A percentile compares a stretch with the other conserved stretches of the same genome.
These are phyloP conservation scores for Hymenotorrendiella dingleyae DNA, from an alignment of 2,329 filamentous ascomycete species.

Conservation along the genomic window DNA sequence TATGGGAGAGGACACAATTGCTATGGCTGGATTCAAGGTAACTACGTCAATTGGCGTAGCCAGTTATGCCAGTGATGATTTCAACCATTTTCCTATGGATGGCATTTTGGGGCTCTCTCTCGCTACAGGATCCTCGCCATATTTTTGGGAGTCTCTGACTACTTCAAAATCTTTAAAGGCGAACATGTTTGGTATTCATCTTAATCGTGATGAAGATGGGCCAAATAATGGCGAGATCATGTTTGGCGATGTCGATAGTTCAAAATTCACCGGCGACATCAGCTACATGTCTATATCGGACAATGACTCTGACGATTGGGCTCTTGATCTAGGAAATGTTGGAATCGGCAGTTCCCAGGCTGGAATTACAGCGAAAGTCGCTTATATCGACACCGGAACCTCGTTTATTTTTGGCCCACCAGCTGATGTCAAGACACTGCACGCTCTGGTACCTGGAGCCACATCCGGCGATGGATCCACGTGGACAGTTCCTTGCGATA, in stretches of 20 bases:
- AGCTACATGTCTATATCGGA: constrained; percentile 54
- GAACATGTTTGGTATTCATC: constrained; percentile 65
- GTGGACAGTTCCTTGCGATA: constrained; percentile 70
- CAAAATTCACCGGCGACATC: constrained; percentile 63
- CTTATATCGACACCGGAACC: constrained; percentile 80
- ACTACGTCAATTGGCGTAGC: constrained; percentile 68
- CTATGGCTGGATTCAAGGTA: constrained; percentile 59
- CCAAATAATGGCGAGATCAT: constrained; percentile 68
- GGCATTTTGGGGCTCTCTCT: constrained; percentile 78
- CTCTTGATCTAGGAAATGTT: constrained; percentile 62
- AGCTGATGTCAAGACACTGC: constrained; percentile 59
- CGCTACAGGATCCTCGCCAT: constrained; percentile 48
- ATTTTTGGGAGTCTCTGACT: constrained; percentile 59
- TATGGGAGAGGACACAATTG: constrained; percentile 60
- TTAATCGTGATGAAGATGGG: constrained; percentile 62
- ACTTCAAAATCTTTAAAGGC: constrained; percentile 49
- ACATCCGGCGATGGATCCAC: constrained; percentile 50
- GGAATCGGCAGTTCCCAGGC: constrained; percentile 56
- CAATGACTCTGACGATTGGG: constrained; percentile 58
- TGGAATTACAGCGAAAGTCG: constrained; percentile 40
- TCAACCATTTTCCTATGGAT: constrained; percentile 75
- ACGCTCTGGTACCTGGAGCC: constrained; percentile 57
- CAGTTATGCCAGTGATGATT: constrained; percentile 65
- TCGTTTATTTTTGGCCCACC: constrained; percentile 70
- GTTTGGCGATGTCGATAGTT: constrained; percentile 64